These are phyloP conservation scores for Iodosphaeria phyllophila DNA, from an alignment of 2,329 filamentous ascomycete genomes.

Conservation along the genomic window DNA sequence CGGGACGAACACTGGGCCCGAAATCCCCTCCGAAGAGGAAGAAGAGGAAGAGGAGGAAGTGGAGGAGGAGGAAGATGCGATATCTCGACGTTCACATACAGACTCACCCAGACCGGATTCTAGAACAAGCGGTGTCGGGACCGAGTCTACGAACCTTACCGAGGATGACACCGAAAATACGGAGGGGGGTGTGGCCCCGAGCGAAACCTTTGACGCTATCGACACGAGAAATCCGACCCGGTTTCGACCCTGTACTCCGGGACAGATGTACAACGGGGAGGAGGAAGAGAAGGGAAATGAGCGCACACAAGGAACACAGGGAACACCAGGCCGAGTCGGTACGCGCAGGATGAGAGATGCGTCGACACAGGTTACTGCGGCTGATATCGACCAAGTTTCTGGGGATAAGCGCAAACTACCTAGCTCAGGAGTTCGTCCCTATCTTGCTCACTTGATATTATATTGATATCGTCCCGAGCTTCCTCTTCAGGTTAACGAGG, in stretches of 20 bases:
- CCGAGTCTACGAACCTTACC: background rate
- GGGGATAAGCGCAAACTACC: slow-evolving; percentile 1
- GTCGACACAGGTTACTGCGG: no score
- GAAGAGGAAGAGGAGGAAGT: background rate
- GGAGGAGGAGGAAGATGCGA: background rate
- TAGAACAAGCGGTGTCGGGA: background rate
- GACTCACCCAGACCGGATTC: no score
- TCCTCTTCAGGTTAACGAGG: background rate
- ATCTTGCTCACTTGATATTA: background rate
- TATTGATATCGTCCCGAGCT: background rate
- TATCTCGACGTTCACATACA: no score
- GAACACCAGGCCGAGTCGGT: no score
- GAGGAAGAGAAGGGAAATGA: no score
- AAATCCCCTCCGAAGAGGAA: background rate
- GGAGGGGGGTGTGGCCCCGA: background rate
- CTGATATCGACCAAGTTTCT: no score
- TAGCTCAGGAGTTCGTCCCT: slow-evolving; percentile 1
- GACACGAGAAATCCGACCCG: background rate
- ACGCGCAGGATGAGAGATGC: no score
- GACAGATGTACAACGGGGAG: no score
- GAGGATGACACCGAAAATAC: background rate
- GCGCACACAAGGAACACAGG: no score
- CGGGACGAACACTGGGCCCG: background rate
- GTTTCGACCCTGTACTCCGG: background rate
- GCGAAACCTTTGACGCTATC: background rate